Evolutionary conservation across 202 grass and related monocot genomes (phyloP).

Genomic region (Panicum virgatum): DNA sequence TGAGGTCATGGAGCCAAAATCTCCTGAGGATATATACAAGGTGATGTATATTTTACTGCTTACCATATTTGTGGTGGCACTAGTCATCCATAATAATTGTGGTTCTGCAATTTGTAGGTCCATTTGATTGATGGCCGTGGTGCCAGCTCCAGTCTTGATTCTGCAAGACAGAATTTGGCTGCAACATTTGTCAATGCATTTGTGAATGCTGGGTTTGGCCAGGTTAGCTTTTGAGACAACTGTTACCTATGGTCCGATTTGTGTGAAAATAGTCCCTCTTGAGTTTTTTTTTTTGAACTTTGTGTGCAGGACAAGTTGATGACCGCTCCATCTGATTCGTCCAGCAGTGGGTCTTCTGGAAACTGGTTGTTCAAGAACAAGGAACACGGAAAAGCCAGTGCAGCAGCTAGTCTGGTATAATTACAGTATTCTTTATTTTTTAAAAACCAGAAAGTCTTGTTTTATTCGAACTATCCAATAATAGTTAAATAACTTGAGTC

Average conservation of each 20-base stretch:
- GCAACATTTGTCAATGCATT: conserved; percentile 99
- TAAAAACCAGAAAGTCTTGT: background rate
- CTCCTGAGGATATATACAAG: conserved; percentile 99
- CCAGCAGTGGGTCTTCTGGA: conserved; percentile 72
- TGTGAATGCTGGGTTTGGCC: conserved; percentile 97
- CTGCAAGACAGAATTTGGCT: conserved; percentile 94
- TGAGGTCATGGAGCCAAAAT: conserved; percentile 99
- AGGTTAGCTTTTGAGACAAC: conserved; percentile 56
- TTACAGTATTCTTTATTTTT: conserved; percentile 32
- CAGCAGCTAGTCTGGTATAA: conserved; percentile 88
- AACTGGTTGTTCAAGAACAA: conserved; percentile 99
- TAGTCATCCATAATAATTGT: conserved; percentile 20
- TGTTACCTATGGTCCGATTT: background rate
- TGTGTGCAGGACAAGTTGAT: conserved; percentile 92
- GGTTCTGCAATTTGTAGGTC: conserved; percentile 51
- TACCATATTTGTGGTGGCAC: conserved; percentile 9
- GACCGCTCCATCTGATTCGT: conserved; percentile 79
- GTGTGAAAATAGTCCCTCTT: conserved; percentile 22
- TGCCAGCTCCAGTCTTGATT: conserved; percentile 96
- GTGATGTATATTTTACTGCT: conserved; percentile 39
- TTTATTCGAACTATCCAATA: conserved; percentile 18
- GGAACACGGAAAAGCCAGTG: conserved; percentile 95
- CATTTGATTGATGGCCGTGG: conserved; percentile 96
- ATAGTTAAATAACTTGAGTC: background rate
- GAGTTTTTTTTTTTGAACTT: background rate